Evolutionary conservation across 225 moss, liverwort and hornwort genomes (phyloP).

Genomic region (Pseudoscleropodium purum): DNA sequence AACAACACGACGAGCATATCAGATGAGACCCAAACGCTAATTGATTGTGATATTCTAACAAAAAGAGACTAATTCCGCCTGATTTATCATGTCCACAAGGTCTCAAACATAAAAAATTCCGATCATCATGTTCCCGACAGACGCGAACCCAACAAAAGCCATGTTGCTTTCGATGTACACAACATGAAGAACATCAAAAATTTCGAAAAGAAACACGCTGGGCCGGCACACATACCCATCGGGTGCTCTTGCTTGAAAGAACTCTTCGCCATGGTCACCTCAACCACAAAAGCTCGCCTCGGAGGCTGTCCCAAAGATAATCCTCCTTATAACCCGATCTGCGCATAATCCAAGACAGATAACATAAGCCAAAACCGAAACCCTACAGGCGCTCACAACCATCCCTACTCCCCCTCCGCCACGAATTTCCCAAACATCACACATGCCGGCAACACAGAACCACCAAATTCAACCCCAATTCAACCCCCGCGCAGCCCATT

Average conservation of each 20-base stretch:
- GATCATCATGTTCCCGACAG: neutral
- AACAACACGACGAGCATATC: neutral
- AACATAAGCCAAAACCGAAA: neutral
- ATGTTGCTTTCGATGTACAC: neutral
- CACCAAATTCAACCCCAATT: neutral
- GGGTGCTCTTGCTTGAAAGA: conserved; percentile 77
- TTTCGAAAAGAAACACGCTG: neutral
- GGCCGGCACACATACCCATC: conserved; percentile 10
- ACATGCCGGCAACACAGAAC: neutral
- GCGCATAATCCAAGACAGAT: neutral
- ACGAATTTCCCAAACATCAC: neutral
- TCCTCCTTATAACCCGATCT: neutral
- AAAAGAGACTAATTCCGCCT: neutral
- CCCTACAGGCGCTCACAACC: neutral
- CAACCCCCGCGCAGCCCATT: neutral
- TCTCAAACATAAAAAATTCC: neutral
- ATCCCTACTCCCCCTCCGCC: neutral
- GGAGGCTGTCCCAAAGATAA: neutral
- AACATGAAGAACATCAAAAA: neutral
- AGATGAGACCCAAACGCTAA: neutral
- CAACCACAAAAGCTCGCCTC: neutral
- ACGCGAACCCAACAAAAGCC: neutral
- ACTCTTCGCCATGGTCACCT: conserved; percentile 35
- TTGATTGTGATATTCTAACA: neutral
- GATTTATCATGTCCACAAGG: too few relatives aligned